Base-by-base conservation (phyloP, 257 asterid genomes). In the Solanum okadae region DNA sequence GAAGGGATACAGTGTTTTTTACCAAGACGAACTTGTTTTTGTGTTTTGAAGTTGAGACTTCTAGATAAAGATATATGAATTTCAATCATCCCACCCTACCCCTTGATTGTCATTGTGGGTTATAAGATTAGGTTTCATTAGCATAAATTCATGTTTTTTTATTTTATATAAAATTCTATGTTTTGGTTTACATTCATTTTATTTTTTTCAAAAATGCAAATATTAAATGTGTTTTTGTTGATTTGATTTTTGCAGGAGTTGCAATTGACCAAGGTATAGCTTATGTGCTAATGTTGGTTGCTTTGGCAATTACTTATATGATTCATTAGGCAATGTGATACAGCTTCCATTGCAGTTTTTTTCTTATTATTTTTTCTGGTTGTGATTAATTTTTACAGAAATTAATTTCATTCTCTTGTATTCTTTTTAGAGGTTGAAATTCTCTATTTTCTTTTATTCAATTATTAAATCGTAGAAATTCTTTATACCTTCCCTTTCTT, bases 251-350 rank as follows among this genome's bases (percentile, higher is more conserved):
- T 87, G 93, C 95, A 95, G 98, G 96, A 76, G 93, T 91, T 83
- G 91, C 96, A 44, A 81, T 95, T 87, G 98, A 95, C 87, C 98
- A 95, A 92, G 96, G 96, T 87, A 90, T 95, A 88, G 98, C 96
- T 11, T 95, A 95, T 88, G 61, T 90, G 87, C 88, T 95, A 70
- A 95, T 95, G 98, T 88, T 94, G 44, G 89, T 95, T 87, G 98
- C 98, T 84, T 89, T 93, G 95, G 95, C 94, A 10, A 85, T 95
- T 79, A 95, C 96, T 29, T 94, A 95, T 92, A 90, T 94, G 33
- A 86, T 93, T 90, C 95, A 93, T 67, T 93, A 86, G 46, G 88
- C 67, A n/a, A n/a, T 27, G 10, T 82, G 87, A 56, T 87, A 77
- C 61, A 89, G 75, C 87, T 8, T n/a, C 46, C 34, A 14, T 56